Conservation (phyloP, 2,329 filamentous ascomycete species). For the Dothidotthia symphoricarpi region DNA sequence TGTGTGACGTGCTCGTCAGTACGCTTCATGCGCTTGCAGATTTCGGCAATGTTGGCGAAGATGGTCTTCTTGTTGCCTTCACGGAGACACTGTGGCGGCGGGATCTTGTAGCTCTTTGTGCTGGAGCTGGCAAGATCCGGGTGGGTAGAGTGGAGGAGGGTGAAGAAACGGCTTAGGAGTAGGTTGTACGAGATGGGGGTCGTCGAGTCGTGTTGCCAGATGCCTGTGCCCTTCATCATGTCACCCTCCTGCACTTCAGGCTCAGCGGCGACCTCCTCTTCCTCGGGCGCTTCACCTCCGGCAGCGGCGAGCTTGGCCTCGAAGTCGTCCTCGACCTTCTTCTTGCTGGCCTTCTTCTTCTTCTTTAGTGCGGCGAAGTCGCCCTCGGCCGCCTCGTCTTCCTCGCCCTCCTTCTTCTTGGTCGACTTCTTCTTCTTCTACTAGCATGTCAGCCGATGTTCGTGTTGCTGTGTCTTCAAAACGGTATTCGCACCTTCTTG, state of each 20-base stretch:
- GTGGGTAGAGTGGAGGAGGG: slow-evolving; percentile 90
- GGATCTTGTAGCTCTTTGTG: slow-evolving; percentile 97
- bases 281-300: slow-evolving; percentile 56
- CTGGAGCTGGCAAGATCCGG: slow-evolving; percentile 89
- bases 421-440: slow-evolving; percentile 63
- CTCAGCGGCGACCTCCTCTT: slow-evolving; percentile 49
- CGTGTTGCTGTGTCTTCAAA: background rate
- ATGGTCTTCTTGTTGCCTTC: slow-evolving; percentile 99
- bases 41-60: slow-evolving; percentile 98
- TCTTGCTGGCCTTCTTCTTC: slow-evolving; percentile 71
- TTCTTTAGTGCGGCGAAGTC: slow-evolving; percentile 76
- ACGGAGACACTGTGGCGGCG: slow-evolving; percentile 94
- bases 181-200: slow-evolving; percentile 79
- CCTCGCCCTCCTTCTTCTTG: slow-evolving; percentile 58
- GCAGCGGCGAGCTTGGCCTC: slow-evolving; percentile 62
- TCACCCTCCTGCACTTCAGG: slow-evolving; percentile 65
- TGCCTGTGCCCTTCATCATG: slow-evolving; percentile 81
- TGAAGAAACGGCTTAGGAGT: slow-evolving; percentile 90
- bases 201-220: slow-evolving; percentile 81
- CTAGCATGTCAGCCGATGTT: slow-evolving; percentile 5
- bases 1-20: slow-evolving; percentile 96
- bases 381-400: slow-evolving; percentile 54
- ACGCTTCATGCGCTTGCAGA: slow-evolving; percentile 99
- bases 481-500: slow-evolving; percentile 54
- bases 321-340: slow-evolving; percentile 63